A percentile compares a stretch with the other conserved stretches of the same genome.
Evolutionary conservation across 148 eudicot species (phyloP).

Genomic region (Fagopyrum esculentum): DNA sequence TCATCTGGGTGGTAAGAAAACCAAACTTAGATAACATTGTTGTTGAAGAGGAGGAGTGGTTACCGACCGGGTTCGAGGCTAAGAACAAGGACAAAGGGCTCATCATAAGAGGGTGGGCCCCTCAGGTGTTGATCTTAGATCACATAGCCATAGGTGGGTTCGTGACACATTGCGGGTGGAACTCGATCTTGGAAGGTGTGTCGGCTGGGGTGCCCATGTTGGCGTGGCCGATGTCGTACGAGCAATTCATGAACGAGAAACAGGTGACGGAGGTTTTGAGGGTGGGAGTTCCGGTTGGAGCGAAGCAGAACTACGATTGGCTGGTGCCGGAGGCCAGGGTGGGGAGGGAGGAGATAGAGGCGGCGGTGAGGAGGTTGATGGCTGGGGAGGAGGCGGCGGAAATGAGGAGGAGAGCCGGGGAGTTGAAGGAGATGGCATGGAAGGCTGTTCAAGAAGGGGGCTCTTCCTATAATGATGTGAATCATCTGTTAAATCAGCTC

Average conservation of each 20-base stretch:
- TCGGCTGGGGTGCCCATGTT: slow-evolving; percentile 16
- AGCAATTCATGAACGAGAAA: slow-evolving; percentile 20
- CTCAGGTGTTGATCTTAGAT: slow-evolving; percentile 18
- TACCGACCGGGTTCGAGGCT: slow-evolving; percentile 16
- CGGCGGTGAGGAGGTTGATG: slow-evolving; percentile 15
- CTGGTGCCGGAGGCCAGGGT: neutral
- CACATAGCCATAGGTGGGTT: slow-evolving; percentile 18
- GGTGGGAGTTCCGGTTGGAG: slow-evolving; percentile 16
- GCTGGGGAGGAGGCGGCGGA: slow-evolving; percentile 34
- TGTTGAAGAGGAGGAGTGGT: slow-evolving; percentile 6
- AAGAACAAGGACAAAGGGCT: slow-evolving; percentile 15
- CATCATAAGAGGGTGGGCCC: slow-evolving; percentile 24
- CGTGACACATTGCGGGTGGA: slow-evolving; percentile 25
- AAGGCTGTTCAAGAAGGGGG: slow-evolving; percentile 39
- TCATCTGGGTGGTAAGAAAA: slow-evolving; percentile 29
- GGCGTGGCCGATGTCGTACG: slow-evolving; percentile 19
- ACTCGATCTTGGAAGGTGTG: slow-evolving; percentile 18
- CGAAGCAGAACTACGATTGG: neutral
- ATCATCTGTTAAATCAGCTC: no score
- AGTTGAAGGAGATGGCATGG: slow-evolving; percentile 26
- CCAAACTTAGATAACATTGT: neutral
- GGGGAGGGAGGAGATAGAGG: slow-evolving; percentile 14
- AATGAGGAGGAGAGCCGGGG: slow-evolving; percentile 23
- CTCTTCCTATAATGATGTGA: slow-evolving; percentile 22
- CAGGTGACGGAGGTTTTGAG: slow-evolving; percentile 11